A percentile compares a stretch with the other conserved stretches of the same genome.
These are phyloP conservation scores for Simplicillium sp. DNA, from an alignment of 2,329 filamentous ascomycete genomes.

Conservation along the genomic window DNA sequence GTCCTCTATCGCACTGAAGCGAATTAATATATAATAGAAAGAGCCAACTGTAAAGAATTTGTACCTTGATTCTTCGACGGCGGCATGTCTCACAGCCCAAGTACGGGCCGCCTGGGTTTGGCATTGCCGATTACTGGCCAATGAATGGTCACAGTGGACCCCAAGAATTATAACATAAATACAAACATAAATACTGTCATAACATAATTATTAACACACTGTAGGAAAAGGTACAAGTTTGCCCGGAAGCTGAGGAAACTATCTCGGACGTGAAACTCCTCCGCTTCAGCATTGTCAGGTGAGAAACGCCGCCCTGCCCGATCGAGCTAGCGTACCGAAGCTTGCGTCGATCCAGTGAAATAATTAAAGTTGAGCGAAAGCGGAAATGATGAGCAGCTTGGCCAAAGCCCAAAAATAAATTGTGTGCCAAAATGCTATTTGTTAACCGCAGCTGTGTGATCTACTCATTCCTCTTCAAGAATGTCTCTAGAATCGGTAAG, in stretches of 20 bases:
- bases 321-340: not conserved
- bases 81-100: conserved; percentile 1
- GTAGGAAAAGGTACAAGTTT: not conserved
- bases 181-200: no score
- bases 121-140: not conserved
- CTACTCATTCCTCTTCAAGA: not conserved
- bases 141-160: not conserved
- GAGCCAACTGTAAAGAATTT: not conserved
- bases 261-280: not conserved
- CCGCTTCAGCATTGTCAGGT: not conserved
- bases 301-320: not conserved
- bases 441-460: not conserved
- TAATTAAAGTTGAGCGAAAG: not conserved
- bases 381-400: not conserved
- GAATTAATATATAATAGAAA: not conserved
- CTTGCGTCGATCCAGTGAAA: not conserved
- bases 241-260: not conserved
- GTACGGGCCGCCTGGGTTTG: not conserved
- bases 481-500: not conserved
- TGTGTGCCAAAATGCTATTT: not conserved
- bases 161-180: not conserved
- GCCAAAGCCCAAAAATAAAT: not conserved
- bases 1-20: not conserved
- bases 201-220: not conserved
- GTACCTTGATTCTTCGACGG: conserved; percentile 2